A percentile compares a stretch with the other conserved stretches of the same genome.
phyloP scores from a whole-genome alignment of 805 yeast genomes.

The Myxozyma kluyveri region DNA sequence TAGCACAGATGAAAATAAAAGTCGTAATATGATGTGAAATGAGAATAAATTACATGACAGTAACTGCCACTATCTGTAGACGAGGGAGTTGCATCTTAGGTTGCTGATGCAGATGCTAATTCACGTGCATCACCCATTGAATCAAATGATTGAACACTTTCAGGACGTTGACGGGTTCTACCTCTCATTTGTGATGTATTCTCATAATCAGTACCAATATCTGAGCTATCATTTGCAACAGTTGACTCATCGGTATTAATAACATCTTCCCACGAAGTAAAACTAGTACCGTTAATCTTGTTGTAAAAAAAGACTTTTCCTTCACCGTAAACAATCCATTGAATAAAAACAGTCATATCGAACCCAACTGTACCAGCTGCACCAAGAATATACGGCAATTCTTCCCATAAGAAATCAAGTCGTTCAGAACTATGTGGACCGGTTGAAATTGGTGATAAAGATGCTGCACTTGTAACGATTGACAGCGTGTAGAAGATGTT shows the following conservation, averaged over 20 bases:
- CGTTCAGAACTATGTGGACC: constrained; percentile 33
- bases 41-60: neutral
- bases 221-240: neutral
- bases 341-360: constrained; percentile 52
- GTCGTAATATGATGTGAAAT: too few species aligned
- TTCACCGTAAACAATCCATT: constrained; percentile 33
- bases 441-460: constrained; percentile 17
- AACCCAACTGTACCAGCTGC: constrained; percentile 81
- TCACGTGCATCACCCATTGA: neutral
- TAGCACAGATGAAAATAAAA: too few species aligned
- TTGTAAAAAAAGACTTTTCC: constrained; percentile 24
- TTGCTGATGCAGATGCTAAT: constrained; percentile 15
- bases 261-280: neutral
- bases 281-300: neutral
- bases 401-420: constrained; percentile 57
- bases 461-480: constrained; percentile 55
- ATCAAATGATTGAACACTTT: neutral
- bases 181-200: neutral
- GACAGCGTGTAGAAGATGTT: constrained; percentile 74
- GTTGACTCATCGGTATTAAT: neutral
- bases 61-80: constrained; percentile 5
- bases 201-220: neutral
- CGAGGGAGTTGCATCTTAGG: neutral
- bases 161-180: neutral
- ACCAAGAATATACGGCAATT: constrained; percentile 79